Evolutionary conservation across 257 asterid genomes (phyloP).

Genomic region (Solanum pennellii): DNA sequence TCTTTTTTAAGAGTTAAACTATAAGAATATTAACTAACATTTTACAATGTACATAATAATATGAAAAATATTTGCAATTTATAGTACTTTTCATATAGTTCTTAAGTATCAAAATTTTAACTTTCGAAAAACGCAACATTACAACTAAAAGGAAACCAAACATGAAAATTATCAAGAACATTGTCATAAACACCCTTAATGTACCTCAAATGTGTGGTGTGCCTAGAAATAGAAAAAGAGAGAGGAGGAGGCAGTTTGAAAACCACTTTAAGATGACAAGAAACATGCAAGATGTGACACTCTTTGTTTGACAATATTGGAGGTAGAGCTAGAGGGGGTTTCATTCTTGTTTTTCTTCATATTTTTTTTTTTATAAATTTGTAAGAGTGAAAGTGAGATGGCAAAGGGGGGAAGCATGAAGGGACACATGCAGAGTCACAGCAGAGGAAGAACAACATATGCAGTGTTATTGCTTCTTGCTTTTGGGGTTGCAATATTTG

Average conservation of each 20-base stretch:
- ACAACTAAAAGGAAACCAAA: neutral
- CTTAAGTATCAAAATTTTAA: too few relatives aligned
- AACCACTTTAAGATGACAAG: slow-evolving; percentile 13
- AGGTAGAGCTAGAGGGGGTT: neutral
- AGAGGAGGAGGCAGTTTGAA: slow-evolving; percentile 6
- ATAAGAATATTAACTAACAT: too few relatives aligned
- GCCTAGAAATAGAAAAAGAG: neutral
- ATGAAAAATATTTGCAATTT: too few relatives aligned
- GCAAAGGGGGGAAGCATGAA: neutral
- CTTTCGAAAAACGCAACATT: neutral
- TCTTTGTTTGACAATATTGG: neutral
- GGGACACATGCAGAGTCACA: slow-evolving; percentile 6
- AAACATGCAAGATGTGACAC: neutral
- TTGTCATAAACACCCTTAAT: neutral
- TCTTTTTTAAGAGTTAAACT: neutral
- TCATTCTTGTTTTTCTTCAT: neutral
- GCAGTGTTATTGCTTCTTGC: slow-evolving; percentile 32
- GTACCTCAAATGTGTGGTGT: neutral
- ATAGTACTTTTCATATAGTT: too few relatives aligned
- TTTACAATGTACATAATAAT: neutral
- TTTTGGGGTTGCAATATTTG: slow-evolving; percentile 43
- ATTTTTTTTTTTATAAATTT: neutral
- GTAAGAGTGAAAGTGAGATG: slow-evolving; percentile 2
- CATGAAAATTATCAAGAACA: neutral
- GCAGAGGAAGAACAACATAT: slow-evolving; percentile 24